Evolutionary conservation across 768 basidiomycete species (phyloP), one percentile per base, ranked within the genome.

Genomic region (Boletellus sp.): DNA sequence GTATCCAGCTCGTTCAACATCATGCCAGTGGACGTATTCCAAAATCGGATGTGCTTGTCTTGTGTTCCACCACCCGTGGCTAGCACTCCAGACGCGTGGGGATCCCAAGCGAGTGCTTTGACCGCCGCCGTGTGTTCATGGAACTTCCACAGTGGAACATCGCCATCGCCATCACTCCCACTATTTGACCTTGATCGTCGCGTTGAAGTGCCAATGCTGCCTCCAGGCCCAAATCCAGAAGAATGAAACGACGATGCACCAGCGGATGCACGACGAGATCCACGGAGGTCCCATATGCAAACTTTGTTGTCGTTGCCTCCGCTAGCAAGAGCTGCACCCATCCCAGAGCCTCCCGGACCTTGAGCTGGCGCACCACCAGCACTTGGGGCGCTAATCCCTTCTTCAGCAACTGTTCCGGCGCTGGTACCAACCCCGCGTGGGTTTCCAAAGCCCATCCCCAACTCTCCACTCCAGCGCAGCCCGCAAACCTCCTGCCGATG

Each of bases 251-350:
- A 67, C 8, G 65, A 55, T 3, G 62, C 63, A 11, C 55, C 48
- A 3, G 61, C 58, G 11, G 64, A 65, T 3, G 64, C 63, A 47
- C 64, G 68, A 57, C 74, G 74, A 6, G 80, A 79, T 9, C 86
- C 88, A 48, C 89, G 77, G 47, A 92, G 71, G 64, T 97, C 94
- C 91, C 94, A 99, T 46, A 99, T 93, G 60, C 91, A 93, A 16
- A 99, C 90, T 72, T 97, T 97, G 72, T 99, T 99, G 70, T 99
- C 95, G 65, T 99, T 99, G 0, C 95, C 95, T 2, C 95, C 95
- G 56, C 88, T 92, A 3, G 95, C 95, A 4, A 99, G 78, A 26
- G 77, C 77, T 8, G 84, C 84, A 8, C 66, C 65, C 56, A 54
- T 74, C 59, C 44, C 69, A 51, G 33, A 73, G 20, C 64, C 58